Conservation (phyloP, 2,329 filamentous ascomycete genomes). For the Ploettnerulaceae sp. region DNA sequence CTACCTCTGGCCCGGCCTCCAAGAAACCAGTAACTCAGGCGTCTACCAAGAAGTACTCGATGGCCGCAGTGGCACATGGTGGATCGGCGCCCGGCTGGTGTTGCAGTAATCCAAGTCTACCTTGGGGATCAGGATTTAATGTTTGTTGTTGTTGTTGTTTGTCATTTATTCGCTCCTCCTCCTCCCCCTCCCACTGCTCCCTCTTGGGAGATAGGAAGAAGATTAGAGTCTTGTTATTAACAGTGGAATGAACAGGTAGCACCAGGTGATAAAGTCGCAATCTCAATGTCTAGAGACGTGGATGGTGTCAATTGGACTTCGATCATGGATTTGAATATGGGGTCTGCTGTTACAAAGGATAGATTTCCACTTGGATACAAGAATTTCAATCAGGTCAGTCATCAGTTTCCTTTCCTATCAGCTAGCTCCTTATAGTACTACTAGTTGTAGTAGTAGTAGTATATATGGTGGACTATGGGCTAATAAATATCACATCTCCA, state of each 20-base stretch:
- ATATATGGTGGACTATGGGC: too few relatives aligned
- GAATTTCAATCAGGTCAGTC: constrained; percentile 33
- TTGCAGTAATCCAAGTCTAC: constrained; percentile 37
- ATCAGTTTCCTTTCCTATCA: not conserved
- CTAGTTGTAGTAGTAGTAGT: too few relatives aligned
- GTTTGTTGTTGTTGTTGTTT: too few relatives aligned
- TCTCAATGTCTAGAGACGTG: constrained; percentile 16
- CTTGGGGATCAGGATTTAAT: constrained; percentile 39
- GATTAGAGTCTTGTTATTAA: too few relatives aligned
- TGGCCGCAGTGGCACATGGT: constrained; percentile 39
- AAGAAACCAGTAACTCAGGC: constrained; percentile 38
- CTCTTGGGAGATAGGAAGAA: too few relatives aligned
- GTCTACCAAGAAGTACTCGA: constrained; percentile 42
- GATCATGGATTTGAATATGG: constrained; percentile 33
- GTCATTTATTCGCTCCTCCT: too few relatives aligned
- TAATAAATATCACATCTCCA: too few relatives aligned
- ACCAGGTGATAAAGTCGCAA: constrained; percentile 20
- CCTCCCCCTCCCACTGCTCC: too few relatives aligned
- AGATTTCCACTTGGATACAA: constrained; percentile 36
- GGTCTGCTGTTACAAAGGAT: constrained; percentile 31
- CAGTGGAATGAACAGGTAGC: constrained; percentile 1
- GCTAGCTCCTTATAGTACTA: too few relatives aligned
- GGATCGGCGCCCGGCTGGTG: constrained; percentile 41
- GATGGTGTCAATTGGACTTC: constrained; percentile 35
- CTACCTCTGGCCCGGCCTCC: constrained; percentile 41